phyloP scores from a whole-genome alignment of 139 green algal genomes.

The Coelastrella sp. region DNA sequence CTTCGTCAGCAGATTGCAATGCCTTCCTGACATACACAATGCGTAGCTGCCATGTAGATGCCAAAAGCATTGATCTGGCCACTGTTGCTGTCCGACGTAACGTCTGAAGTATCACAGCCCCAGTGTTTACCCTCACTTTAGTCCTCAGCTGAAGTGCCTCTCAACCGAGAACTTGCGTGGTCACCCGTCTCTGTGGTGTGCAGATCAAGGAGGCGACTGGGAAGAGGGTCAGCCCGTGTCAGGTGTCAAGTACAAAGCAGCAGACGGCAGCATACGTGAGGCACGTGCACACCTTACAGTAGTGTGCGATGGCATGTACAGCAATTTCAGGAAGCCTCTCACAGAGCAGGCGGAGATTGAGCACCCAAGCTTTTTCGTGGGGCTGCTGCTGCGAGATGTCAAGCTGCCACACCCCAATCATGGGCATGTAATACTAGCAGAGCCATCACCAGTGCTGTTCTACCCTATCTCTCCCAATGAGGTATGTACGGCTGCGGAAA shows the following conservation, averaged over 20 bases:
- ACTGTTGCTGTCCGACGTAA: too few relatives aligned
- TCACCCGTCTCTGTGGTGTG: background rate
- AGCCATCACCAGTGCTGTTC: constrained; percentile 97
- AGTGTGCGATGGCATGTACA: constrained; percentile 99
- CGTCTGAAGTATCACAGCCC: too few relatives aligned
- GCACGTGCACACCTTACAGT: constrained; percentile 89
- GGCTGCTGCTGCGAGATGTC: constrained; percentile 83
- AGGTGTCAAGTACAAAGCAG: constrained; percentile 88
- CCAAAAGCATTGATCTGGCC: too few relatives aligned
- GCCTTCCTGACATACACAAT: too few relatives aligned
- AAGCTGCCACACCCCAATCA: constrained; percentile 89
- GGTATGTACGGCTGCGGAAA: constrained; percentile 60
- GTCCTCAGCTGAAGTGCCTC: too few relatives aligned
- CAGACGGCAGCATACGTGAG: constrained; percentile 54
- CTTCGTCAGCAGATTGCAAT: too few relatives aligned
- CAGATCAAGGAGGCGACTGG: constrained; percentile 82
- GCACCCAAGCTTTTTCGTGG: constrained; percentile 96
- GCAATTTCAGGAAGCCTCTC: constrained; percentile 86
- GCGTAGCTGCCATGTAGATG: too few relatives aligned
- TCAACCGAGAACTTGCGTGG: too few relatives aligned
- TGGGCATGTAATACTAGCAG: constrained; percentile 96
- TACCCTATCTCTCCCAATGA: constrained; percentile 96
- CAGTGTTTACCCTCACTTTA: too few relatives aligned
- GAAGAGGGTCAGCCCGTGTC: constrained; percentile 85
- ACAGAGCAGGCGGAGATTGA: constrained; percentile 70